Evolutionary conservation across 345 rosid genomes (phyloP).

Genomic region (Camelina laxa): DNA sequence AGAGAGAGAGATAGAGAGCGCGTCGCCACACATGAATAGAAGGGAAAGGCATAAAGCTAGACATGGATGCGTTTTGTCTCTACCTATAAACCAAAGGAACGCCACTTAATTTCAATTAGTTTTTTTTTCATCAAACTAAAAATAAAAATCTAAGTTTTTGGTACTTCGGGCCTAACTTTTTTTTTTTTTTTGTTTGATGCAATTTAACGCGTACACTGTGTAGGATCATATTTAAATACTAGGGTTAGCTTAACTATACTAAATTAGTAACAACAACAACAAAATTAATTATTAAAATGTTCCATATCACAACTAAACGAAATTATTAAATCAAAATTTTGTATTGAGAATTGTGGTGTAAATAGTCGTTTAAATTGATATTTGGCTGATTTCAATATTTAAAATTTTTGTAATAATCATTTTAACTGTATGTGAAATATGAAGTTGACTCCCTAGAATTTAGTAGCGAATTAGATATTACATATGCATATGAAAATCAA

Average conservation of each 20-base stretch:
- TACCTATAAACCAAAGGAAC: slow-evolving; percentile 33
- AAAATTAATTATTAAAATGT: too few relatives aligned
- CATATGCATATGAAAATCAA: neutral
- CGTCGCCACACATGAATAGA: slow-evolving; percentile 40
- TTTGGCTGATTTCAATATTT: too few relatives aligned
- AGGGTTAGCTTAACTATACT: neutral
- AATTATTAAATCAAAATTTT: too few relatives aligned
- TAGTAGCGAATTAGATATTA: too few relatives aligned
- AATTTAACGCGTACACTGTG: neutral
- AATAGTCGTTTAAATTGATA: too few relatives aligned
- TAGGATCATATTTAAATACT: neutral
- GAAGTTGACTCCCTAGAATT: neutral
- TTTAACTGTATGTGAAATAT: neutral
- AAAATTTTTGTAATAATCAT: too few relatives aligned
- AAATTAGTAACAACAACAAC: neutral
- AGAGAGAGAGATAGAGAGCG: slow-evolving; percentile 31
- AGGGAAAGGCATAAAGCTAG: slow-evolving; percentile 21
- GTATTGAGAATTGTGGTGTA: too few relatives aligned
- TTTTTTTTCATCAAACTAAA: slow-evolving; percentile 12
- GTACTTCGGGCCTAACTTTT: neutral
- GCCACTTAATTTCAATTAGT: slow-evolving; percentile 34
- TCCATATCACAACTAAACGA: too few relatives aligned
- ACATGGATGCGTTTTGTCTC: slow-evolving; percentile 46
- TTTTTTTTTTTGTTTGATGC: neutral
- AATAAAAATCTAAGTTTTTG: neutral